Conservation (phyloP, 2,329 filamentous ascomycete genomes). For the Polytolypa hystricis region DNA sequence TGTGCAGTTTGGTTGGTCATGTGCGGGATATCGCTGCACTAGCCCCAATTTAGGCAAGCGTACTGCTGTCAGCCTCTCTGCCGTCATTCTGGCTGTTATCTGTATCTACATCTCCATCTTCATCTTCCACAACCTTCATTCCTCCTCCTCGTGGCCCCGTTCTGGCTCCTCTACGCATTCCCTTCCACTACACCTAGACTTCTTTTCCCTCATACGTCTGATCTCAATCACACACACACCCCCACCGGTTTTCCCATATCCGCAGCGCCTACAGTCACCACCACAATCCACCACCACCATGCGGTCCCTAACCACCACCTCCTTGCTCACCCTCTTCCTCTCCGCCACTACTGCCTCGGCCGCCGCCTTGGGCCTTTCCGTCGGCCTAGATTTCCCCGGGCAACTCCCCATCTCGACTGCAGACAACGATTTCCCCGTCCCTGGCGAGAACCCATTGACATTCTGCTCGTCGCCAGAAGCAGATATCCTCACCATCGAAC, state of each 20-base stretch:
- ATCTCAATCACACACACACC: background rate
- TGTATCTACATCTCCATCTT: too few relatives aligned
- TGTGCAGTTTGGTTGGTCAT: too few relatives aligned
- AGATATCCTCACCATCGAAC: conserved; percentile 65
- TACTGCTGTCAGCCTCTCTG: too few relatives aligned
- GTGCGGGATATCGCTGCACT: too few relatives aligned
- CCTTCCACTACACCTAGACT: background rate
- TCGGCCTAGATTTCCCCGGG: too few relatives aligned
- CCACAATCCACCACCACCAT: conserved; percentile 19
- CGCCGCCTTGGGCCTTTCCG: conserved; percentile 35
- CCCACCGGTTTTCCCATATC: conserved; percentile 1
- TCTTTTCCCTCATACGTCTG: background rate
- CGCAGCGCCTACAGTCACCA: background rate
- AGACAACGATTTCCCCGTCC: conserved; percentile 52
- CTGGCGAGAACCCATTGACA: conserved; percentile 73
- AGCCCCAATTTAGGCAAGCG: too few relatives aligned
- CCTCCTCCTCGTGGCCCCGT: too few relatives aligned
- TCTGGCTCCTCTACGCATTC: too few relatives aligned
- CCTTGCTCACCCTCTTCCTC: conserved; percentile 33
- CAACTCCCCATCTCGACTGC: conserved; percentile 41
- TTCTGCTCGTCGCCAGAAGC: conserved; percentile 61
- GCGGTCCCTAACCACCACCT: conserved; percentile 27
- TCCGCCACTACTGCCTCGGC: conserved; percentile 36
- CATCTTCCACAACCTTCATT: too few relatives aligned
- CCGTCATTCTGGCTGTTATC: too few relatives aligned